Evolutionary conservation across 1,139 yeast species (phyloP).

Genomic region (Saccharomyces hybrid): DNA sequence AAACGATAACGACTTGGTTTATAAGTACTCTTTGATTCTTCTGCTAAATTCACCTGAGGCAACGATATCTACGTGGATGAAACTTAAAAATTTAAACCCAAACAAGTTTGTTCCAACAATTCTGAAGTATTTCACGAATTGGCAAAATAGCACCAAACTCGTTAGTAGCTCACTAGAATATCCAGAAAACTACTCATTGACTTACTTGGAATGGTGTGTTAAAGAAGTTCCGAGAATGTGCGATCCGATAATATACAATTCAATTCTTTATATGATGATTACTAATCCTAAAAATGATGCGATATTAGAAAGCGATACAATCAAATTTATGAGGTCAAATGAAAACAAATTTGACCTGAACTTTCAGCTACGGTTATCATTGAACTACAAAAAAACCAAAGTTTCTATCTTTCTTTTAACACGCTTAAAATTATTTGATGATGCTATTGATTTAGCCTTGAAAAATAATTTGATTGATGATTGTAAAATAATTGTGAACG

Average conservation of each 20-base stretch:
- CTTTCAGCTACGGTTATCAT: constrained; percentile 67
- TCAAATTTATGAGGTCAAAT: constrained; percentile 42
- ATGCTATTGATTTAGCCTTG: constrained; percentile 72
- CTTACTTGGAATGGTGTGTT: constrained; percentile 56
- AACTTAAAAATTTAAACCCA: constrained; percentile 43
- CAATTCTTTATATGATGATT: constrained; percentile 64
- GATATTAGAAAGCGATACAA: constrained; percentile 37
- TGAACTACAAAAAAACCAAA: constrained; percentile 48
- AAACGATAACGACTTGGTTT: constrained; percentile 46
- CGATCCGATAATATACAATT: constrained; percentile 56
- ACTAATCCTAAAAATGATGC: constrained; percentile 18
- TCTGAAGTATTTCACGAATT: constrained; percentile 53
- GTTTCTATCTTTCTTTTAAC: constrained; percentile 69
- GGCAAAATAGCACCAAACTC: constrained; percentile 27
- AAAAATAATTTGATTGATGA: constrained; percentile 52
- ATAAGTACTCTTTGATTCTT: constrained; percentile 60
- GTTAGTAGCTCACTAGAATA: constrained; percentile 20
- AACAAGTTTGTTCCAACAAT: constrained; percentile 68
- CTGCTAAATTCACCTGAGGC: constrained; percentile 59
- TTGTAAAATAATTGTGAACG: constrained; percentile 52
- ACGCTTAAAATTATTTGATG: constrained; percentile 61
- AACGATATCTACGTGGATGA: constrained; percentile 76
- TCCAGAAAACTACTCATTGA: constrained; percentile 53
- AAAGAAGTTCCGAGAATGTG: constrained; percentile 40
- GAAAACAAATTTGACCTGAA: constrained; percentile 47